Base-by-base conservation (phyloP, 192 early-diverging fungal genomes). In the Entomortierella beljakovae region DNA sequence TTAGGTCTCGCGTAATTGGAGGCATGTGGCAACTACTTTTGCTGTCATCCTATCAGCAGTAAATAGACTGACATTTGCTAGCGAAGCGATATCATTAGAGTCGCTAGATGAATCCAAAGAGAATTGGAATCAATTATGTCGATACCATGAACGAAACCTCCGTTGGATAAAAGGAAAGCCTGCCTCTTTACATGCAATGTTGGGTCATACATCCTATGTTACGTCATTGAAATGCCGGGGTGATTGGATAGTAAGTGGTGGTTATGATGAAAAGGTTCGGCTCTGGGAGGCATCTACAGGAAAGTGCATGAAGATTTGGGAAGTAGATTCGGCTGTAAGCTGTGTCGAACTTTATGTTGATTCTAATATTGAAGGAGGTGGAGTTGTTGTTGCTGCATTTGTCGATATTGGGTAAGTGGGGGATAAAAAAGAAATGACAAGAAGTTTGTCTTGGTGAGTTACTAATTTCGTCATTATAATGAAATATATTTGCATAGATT, bases 211-310 rank as follows among this genome's bases (percentile, higher is more conserved):
- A 2, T 68, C 34, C 28, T 80, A 66, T 53, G 77, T 80, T 5
- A 80, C 77, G 0, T 70, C 77, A 6, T 10, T 80, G 3, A 70
- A 71, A 54, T 43, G 56, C 6, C 63, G 64, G 2, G 70, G 64
- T 22, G 58, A 42, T 2, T 71, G 68, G 68, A 66, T 80, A 22
- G 59, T 80, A n/a, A 80, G 66, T 23, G 77, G 77, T 46, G 64
- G 77, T 28, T 80, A 70, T 49, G 77, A 80, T 29, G 77, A 80
- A 57, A 80, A 66, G 37, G 77, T 80, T 22, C 77, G 77, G 1
- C 52, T 80, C 2, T 80, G 77, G 77, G 77, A 80, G 42, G 50
- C 70, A 8, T 26, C 63, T 28, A 60, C 77, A 2, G 77, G 77
- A 25, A 71, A 56, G 34, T 80, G 77, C 35, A 50, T 61, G 26